A percentile compares a stretch with the other conserved stretches of the same genome.
Conservation (phyloP, 768 basidiomycete genomes). For the Boletus sp. region DNA sequence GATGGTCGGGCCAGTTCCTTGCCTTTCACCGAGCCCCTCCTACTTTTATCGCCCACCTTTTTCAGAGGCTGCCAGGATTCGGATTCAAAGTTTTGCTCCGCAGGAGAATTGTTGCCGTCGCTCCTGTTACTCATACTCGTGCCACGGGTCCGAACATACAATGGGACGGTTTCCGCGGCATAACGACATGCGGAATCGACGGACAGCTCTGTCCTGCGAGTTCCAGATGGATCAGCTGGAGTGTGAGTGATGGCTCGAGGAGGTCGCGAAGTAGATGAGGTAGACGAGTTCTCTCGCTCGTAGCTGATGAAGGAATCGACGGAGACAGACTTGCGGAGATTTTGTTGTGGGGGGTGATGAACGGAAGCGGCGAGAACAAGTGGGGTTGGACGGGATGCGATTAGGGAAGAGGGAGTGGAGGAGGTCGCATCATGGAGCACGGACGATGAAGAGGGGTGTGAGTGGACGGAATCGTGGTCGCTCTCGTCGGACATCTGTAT, state of each 20-base stretch:
- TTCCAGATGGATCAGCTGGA: constrained; percentile 34
- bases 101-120: constrained; percentile 39
- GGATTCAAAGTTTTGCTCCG: constrained; percentile 47
- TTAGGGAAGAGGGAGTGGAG: constrained; percentile 42
- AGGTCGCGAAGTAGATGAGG: constrained; percentile 33
- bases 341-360: constrained; percentile 25
- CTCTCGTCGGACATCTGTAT: constrained; percentile 39
- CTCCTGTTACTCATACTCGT: constrained; percentile 50
- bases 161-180: constrained; percentile 26
- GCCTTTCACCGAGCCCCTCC: constrained; percentile 47
- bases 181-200: constrained; percentile 25
- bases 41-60: constrained; percentile 40
- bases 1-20: constrained; percentile 41
- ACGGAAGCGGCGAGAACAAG: constrained; percentile 13
- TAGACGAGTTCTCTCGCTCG: constrained; percentile 35
- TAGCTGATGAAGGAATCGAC: constrained; percentile 69
- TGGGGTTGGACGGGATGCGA: constrained; percentile 6
- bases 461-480: constrained; percentile 23
- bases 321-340: constrained; percentile 70
- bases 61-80: constrained; percentile 49
- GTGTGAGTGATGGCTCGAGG: constrained; percentile 38
- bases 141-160: constrained; percentile 50
- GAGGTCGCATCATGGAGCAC: constrained; percentile 40
- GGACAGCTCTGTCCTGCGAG: constrained; percentile 27
- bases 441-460: constrained; percentile 29